Base-by-base conservation (phyloP, 148 eudicot genomes). In the Rheum nobile region DNA sequence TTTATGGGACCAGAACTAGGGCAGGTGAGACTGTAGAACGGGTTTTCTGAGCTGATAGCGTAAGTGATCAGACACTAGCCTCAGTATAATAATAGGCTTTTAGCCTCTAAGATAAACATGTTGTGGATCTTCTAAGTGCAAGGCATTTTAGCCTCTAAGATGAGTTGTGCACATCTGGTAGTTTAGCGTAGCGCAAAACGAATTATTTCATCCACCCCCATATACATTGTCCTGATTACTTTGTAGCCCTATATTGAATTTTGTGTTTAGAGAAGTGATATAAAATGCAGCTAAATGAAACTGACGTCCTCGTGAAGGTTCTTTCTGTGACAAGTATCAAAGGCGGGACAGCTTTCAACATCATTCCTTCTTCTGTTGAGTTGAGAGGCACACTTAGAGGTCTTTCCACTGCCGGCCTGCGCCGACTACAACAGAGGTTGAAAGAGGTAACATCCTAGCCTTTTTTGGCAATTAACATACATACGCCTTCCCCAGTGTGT, bases 351-450 rank as follows among this genome's bases (percentile, higher is more conserved):
- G 85, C 91, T 26, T 77, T 69, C 46, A 69, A 69, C 72, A 37
- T 69, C 29, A 86, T 93, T 78, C 93, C 96, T 4, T 44, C 85
- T 32, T 81, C 77, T 79, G 91, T 90, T 67, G 93, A 85, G 65
- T 24, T 93, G 12, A 93, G 93, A 48, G 98, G 98, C 54, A 84
- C 96, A 42, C 74, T 93, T 43, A 86, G 96, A 82, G 88, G 98
- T 78, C 88, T 93, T 55, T 87, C 93, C 26, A 93, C 93, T 26
- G 82, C 84, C 79, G 98, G 96, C 44, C 82, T 90, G 79, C 69
- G 38, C 50, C 83, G 74, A 80, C 90, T 93, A 57, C 87, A 59
- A 42, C 63, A 37, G 73, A 87, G 98, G 76, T 84, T 90, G 67
- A 82, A 77, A 83, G 93, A 93, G 98, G 98, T 90, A 85, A 41